Base-by-base conservation (phyloP, 2,329 filamentous ascomycete genomes). In the Sporothrix mexicana region DNA sequence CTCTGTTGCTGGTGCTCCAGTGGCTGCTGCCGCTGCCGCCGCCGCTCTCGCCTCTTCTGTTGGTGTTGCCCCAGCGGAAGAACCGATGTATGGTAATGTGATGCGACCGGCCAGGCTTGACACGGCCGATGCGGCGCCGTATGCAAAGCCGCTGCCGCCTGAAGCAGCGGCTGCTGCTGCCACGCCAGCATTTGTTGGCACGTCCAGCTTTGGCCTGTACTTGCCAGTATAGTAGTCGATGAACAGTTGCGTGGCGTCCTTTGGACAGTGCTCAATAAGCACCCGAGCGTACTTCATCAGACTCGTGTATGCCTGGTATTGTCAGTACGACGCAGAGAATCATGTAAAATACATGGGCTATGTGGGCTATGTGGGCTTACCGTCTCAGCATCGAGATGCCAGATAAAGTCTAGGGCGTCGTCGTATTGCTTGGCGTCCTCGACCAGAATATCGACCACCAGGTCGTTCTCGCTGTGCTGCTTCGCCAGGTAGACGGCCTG, bases 201-300 rank as follows among this genome's bases (percentile, higher is more conserved):
- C 84, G 55, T 93, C 90, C 71, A 92, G 88, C 77, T 90, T 93
- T 0, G 94, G 93, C 70, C 85, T 87, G 79, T 95, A 99, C 73
- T 88, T 88, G 30, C 94, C 94, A 0, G 93, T 97, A 79, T 98
- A 99, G 80, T 98, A 99, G 71, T 96, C 92, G 74, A 97, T 93
- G 79, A 99, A 98, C 0, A 99, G 80, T 74, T 92, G 90, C 0
- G 95, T 98, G 0, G 95, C 92, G 72, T 94, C 90, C 74, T 89
- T 85, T 1, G 95, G 91, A 76, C 94, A 95, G 80, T 99, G 90
- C 77, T 96, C 93, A 45, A 99, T 88, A 1, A 99, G 85, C 0
- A 98, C 93, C 69, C 94, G 91, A 2, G 96, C 95, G 79, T 98
- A 99, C 80, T 97, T 98, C 90, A 97, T 95, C 71, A 99, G 84